Base-by-base conservation (phyloP, 331 rosid genomes). In the Dryas integrifolia region DNA sequence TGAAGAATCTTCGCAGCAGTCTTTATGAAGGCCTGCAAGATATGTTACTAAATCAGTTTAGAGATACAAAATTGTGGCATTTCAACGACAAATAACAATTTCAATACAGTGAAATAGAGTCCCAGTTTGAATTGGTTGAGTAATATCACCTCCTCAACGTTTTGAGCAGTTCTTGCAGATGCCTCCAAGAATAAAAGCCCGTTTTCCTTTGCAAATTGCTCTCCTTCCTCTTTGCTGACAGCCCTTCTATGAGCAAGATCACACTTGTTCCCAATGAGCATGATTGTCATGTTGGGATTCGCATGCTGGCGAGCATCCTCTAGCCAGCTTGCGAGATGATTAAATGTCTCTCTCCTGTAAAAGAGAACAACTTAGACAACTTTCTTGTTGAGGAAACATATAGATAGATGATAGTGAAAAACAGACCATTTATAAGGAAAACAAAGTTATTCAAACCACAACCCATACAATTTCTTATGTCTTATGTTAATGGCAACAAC, bases 291-390 rank as follows among this genome's bases (percentile, higher is more conserved):
- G 83, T 88, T 91, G 65, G 98, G 91, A 81, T 91, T 93, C 47
- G 97, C 98, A 85, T 93, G 97, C 81, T 93, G 98, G 58, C 94
- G 89, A 26, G 98, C 97, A 82, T 93, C 98, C 88, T 91, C 98
- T 52, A 93, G 84, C 98, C 98, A 91, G 85, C 93, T 93, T n/a
- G 97, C 90, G 64, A 91, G 75, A 84, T 93, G 98, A 82, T 93
- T 93, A 83, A 93, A 93, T 24, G 98, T 93, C 86, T 93, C 98
- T 73, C 98, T 89, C 97, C 98, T 93, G 84, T 43, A 26, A 48
- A 79, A 68, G 16, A 79, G 66, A 77, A 40, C 12, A 58, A 46
- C 35, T 58, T 26, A 10, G 35, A 35, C 10, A 74, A 11, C 9
- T 0, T 35, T 76, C 3, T 15, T 6, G 44, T 58, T 46, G 64